A percentile compares a stretch with the other conserved stretches of the same genome.
Conservation (phyloP, 2,329 filamentous ascomycete genomes). For the Alternaria arbusti region DNA sequence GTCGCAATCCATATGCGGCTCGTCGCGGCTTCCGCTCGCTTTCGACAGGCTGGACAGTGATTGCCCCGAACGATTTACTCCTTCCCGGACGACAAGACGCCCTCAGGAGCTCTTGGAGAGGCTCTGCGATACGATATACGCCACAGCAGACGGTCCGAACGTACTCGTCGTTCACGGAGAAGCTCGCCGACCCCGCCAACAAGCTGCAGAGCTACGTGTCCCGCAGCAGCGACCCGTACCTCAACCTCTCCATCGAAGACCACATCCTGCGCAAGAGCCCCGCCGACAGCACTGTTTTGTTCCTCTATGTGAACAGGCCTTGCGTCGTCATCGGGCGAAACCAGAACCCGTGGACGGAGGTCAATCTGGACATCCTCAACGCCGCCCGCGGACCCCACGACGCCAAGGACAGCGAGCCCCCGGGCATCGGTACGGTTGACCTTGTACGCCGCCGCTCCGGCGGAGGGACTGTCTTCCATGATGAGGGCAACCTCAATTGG, state of each 20-base stretch:
- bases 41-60: background rate
- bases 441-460: constrained; percentile 86
- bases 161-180: constrained; percentile 38
- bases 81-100: background rate
- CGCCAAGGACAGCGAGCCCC: constrained; percentile 42
- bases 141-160: constrained; percentile 1
- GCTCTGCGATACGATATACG: background rate
- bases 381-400: constrained; percentile 38
- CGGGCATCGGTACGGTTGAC: constrained; percentile 54
- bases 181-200: constrained; percentile 38
- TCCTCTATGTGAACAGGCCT: constrained; percentile 87
- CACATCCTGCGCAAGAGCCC: constrained; percentile 79
- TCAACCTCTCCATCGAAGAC: constrained; percentile 95
- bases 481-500: constrained; percentile 92
- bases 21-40: background rate
- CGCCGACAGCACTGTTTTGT: constrained; percentile 75
- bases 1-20: background rate
- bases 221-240: constrained; percentile 72
- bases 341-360: constrained; percentile 96
- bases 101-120: background rate
- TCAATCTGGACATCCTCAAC: constrained; percentile 71
- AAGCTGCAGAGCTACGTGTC: constrained; percentile 56
- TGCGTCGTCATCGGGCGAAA: constrained; percentile 93
- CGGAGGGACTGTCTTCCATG: constrained; percentile 93
- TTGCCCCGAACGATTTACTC: background rate